Base-by-base conservation (phyloP, 176 grass and related monocot species). In the Musa itinerans region DNA sequence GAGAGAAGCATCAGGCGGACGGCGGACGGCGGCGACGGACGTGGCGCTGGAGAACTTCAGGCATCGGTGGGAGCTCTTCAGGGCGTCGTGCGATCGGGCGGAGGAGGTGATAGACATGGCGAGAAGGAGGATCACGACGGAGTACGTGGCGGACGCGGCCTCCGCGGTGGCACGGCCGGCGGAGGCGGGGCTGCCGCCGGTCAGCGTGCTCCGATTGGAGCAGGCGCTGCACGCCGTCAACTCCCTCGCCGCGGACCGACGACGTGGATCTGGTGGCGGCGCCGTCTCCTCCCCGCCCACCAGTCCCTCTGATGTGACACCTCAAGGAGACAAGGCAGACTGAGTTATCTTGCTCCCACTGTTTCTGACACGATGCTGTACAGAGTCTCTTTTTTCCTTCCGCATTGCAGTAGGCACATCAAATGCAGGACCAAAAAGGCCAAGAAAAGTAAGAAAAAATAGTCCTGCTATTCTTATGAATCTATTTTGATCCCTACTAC, bases 21-120 rank as follows among this genome's bases (percentile, higher is more conserved):
- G 52, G 13, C 52, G 21, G 22, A 55, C 52, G 21, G 19, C 21
- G 52, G 20, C 52, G 21, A 73, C 22, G 12, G 71, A 53, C 21
- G 11, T 12, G 52, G 71, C 71, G 11, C 50, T 73, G 1, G 52
- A 55, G 51, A 73, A 55, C 51, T 73, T 73, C 71, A 53, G 11
- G 52, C 7, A 55, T 1, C 51, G 51, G 51, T 73, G 71, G 71
- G 51, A 54, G 71, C 21, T 73, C 21, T 73, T 73, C 50, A 73
- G 9, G 71, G 71, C 3, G 71, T 13, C 71, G 22, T 73, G 71
- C 71, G 71, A 73, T 23, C 51, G 52, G 51, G 21, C 21, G 21
- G 71, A 73, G 71, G 11, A 13, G 71, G 52, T 25, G 49, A 12
- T 73, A 20, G 71, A 73, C 52, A 54, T 13, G 52, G 71, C 71